These are phyloP conservation scores for Lenwebbia sp. DNA, from an alignment of 345 rosid genomes.

Conservation along the genomic window DNA sequence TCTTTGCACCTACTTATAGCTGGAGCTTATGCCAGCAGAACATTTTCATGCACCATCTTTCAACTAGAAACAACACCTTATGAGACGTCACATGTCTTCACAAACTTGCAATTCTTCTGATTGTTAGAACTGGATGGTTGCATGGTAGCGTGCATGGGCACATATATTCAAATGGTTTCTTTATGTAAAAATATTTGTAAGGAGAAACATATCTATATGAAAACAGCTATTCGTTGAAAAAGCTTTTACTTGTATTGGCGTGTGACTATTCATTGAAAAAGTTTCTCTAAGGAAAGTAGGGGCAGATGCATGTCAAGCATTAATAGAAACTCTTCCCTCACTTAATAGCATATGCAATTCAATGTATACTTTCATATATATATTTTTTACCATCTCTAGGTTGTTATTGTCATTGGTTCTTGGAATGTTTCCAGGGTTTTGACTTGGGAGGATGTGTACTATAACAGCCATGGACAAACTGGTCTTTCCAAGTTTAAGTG, in stretches of 20 bases:
- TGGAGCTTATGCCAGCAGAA: not conserved
- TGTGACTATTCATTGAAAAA: not conserved
- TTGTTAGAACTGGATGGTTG: not conserved
- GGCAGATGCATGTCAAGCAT: not conserved
- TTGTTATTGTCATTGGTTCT: not conserved
- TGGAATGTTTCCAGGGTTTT: constrained; percentile 50
- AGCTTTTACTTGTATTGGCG: not conserved
- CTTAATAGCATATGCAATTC: not conserved
- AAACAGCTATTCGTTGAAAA: not conserved
- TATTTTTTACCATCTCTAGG: not conserved
- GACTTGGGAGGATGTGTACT: constrained; percentile 87
- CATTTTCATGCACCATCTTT: not conserved
- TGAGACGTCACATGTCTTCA: not conserved
- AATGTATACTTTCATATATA: not conserved
- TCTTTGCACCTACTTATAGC: not conserved
- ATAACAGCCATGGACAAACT: constrained; percentile 31
- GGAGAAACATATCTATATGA: not conserved
- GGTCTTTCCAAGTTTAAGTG: constrained; percentile 26
- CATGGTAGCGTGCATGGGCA: not conserved
- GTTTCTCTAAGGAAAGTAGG: not conserved
- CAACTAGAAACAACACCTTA: not conserved
- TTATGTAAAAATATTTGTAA: not conserved
- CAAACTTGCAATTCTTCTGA: not conserved
- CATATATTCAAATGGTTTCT: not conserved
- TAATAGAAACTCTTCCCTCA: not conserved